phyloP scores from a whole-genome alignment of 345 rosid genomes.

The Hibiscus tridactylites region DNA sequence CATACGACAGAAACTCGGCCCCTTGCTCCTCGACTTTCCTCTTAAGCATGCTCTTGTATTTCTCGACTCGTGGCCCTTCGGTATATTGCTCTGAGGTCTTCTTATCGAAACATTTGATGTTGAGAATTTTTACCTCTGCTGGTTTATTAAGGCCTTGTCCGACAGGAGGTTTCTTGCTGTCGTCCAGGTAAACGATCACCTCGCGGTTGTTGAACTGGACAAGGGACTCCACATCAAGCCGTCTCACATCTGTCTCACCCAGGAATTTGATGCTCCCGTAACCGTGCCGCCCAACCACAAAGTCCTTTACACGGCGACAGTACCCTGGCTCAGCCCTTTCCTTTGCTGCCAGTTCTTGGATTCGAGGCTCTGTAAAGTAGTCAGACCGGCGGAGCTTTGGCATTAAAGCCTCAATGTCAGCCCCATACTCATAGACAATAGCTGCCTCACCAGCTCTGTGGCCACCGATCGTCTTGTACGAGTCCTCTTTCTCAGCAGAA shows the following conservation, averaged over 20 bases:
- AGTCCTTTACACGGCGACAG: conserved; percentile 65
- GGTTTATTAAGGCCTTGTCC: conserved; percentile 94
- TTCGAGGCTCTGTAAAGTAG: conserved; percentile 83
- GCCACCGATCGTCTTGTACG: conserved; percentile 47
- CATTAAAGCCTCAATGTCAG: conserved; percentile 80
- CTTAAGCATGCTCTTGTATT: conserved; percentile 75
- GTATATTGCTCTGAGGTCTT: conserved; percentile 57
- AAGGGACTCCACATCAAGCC: conserved; percentile 69
- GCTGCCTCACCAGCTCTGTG: conserved; percentile 80
- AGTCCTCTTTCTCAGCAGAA: conserved; percentile 34
- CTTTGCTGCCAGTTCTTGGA: conserved; percentile 85
- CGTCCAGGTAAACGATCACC: conserved; percentile 92
- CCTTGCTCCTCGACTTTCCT: conserved; percentile 86
- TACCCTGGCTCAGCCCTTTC: conserved; percentile 76
- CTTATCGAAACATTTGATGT: conserved; percentile 79
- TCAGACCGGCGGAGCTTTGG: conserved; percentile 77
- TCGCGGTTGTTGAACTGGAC: conserved; percentile 82
- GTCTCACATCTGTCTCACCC: conserved; percentile 79
- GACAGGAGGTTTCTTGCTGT: conserved; percentile 75
- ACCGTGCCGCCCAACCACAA: conserved; percentile 80
- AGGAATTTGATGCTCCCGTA: conserved; percentile 79
- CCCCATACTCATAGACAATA: conserved; percentile 68
- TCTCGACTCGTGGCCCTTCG: conserved; percentile 61
- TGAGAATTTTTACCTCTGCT: conserved; percentile 91
- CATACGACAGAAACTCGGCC: conserved; percentile 77